Percentiles rank a stretch among this genome's conserved stretches.
Evolutionary conservation across 495 filamentous ascomycete genomes (phyloP).

Genomic region (Jackrogersella multiformis): DNA sequence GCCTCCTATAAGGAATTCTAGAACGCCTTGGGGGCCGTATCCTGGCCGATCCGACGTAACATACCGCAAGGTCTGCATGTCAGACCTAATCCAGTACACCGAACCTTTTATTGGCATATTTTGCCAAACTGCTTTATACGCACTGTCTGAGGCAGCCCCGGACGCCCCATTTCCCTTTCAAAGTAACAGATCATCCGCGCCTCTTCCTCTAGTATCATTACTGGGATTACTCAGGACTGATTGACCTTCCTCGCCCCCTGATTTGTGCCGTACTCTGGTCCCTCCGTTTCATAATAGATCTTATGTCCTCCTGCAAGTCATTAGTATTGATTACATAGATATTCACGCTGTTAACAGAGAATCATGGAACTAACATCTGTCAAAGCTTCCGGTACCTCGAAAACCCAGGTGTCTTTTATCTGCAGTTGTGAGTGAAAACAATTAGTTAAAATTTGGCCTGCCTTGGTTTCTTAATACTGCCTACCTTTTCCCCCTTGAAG

Average conservation of each 20-base stretch:
- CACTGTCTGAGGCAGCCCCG: too few relatives aligned
- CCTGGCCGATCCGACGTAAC: not conserved
- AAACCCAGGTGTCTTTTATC: conserved; percentile 14
- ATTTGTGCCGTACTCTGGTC: not conserved
- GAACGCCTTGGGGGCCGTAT: not conserved
- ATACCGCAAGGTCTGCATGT: not conserved
- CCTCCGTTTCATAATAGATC: not conserved
- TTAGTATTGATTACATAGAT: not conserved
- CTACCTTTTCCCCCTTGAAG: not conserved
- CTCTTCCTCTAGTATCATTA: not conserved
- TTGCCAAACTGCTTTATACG: too few relatives aligned
- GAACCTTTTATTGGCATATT: too few relatives aligned
- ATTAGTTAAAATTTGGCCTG: not conserved
- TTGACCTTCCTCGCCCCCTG: not conserved
- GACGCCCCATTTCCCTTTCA: not conserved
- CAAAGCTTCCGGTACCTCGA: conserved; percentile 7
- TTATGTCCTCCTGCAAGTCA: not conserved
- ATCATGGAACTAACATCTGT: not conserved
- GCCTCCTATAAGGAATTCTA: not conserved
- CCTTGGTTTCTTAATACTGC: not conserved
- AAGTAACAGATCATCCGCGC: not conserved
- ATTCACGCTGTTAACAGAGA: not conserved
- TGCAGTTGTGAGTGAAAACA: not conserved
- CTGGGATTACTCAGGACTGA: not conserved
- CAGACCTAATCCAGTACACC: not conserved